A percentile compares a stretch with the other conserved stretches of the same genome.
Conservation (phyloP, 768 basidiomycete species). For the Tephrocybe rancida region DNA sequence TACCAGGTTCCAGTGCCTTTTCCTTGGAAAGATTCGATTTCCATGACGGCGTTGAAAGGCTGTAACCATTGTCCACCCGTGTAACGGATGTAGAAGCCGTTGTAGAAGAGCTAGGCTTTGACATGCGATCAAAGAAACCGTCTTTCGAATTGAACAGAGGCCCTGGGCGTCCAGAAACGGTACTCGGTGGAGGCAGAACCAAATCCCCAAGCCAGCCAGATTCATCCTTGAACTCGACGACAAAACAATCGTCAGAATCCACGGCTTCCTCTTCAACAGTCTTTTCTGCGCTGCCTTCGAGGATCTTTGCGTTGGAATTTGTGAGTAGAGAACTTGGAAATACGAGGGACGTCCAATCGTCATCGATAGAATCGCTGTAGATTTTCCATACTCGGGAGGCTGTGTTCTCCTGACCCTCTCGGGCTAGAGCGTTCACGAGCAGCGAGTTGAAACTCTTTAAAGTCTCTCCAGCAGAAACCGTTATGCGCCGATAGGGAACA, state of each 20-base stretch:
- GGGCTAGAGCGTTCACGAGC: constrained; percentile 34
- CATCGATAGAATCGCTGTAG: constrained; percentile 37
- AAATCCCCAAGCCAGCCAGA: constrained; percentile 60
- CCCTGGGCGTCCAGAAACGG: constrained; percentile 27
- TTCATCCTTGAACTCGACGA: constrained; percentile 71
- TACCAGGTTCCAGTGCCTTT: constrained; percentile 64
- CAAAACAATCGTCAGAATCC: constrained; percentile 67
- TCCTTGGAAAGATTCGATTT: constrained; percentile 29
- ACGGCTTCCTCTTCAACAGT: constrained; percentile 62
- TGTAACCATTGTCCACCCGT: constrained; percentile 20
- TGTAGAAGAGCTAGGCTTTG: constrained; percentile 3
- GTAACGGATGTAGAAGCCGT: constrained; percentile 18
- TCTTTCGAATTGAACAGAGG: constrained; percentile 57
- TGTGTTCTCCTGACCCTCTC: constrained; percentile 27
- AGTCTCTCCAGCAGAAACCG: constrained; percentile 55
- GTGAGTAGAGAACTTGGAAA: constrained; percentile 34
- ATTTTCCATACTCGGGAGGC: constrained; percentile 71
- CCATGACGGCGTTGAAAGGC: constrained; percentile 29
- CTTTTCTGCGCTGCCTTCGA: constrained; percentile 43
- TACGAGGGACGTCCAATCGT: constrained; percentile 35
- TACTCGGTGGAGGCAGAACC: constrained; percentile 16
- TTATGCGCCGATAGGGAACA: constrained; percentile 35
- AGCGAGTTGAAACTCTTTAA: constrained; percentile 47
- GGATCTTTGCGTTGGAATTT: constrained; percentile 36
- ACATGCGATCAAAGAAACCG: constrained; percentile 55